Evolutionary conservation across 106 monocot genomes (phyloP).

Genomic region (Posidonia australis): DNA sequence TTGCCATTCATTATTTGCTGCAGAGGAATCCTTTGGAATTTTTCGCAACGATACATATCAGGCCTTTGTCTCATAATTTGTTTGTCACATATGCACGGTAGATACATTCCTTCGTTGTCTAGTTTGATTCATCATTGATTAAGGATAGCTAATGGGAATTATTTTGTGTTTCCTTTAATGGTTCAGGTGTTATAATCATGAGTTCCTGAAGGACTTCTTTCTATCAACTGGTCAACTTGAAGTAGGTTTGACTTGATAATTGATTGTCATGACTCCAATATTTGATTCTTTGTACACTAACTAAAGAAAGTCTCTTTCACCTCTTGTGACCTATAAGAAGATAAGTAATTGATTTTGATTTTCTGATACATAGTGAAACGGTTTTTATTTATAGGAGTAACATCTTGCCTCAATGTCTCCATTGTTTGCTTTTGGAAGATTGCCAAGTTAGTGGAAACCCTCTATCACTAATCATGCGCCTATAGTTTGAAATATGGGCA

Average conservation of each 20-base stretch:
- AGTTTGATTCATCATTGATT: background rate
- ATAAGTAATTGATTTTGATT: no score
- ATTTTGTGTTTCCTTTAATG: background rate
- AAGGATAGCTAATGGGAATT: background rate
- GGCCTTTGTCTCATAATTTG: conserved; percentile 83
- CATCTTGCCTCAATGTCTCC: no score
- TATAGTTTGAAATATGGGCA: no score
- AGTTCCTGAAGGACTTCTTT: conserved; percentile 90
- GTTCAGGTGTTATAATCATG: conserved; percentile 67
- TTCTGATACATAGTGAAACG: no score
- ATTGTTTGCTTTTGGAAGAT: no score
- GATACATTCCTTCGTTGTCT: background rate
- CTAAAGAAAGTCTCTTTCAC: no score
- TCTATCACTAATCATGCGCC: no score
- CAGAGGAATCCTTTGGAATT: conserved; percentile 72
- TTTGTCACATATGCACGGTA: conserved; percentile 90
- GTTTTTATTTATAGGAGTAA: no score
- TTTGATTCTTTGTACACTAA: background rate
- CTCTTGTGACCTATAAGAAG: no score
- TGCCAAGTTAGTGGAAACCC: no score
- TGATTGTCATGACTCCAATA: background rate
- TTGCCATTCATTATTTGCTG: conserved; percentile 7
- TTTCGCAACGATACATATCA: conserved; percentile 78
- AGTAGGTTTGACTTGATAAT: conserved; percentile 34
- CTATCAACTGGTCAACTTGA: conserved; percentile 67